phyloP scores from a whole-genome alignment of 495 filamentous ascomycete genomes.

The Aspergillus biplanus region DNA sequence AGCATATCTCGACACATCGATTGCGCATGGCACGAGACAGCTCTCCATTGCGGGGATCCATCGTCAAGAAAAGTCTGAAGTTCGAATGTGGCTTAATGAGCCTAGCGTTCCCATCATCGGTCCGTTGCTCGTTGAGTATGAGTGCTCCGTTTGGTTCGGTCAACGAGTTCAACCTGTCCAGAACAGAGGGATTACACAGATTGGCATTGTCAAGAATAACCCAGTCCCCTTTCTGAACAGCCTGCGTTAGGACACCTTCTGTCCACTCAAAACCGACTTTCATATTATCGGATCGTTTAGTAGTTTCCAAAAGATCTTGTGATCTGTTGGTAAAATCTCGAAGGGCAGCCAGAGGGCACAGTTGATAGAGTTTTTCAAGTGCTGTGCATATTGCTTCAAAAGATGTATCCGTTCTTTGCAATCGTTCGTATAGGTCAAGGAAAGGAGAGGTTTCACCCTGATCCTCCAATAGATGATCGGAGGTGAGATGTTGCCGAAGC shows the following conservation, averaged over 20 bases:
- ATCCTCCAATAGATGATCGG: slow-evolving; percentile 43
- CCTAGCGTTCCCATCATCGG: slow-evolving; percentile 77
- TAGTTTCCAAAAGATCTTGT: slow-evolving; percentile 44
- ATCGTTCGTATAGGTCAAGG: slow-evolving; percentile 40
- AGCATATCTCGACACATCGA: slow-evolving; percentile 85
- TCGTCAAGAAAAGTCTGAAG: slow-evolving; percentile 92
- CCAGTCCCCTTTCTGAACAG: slow-evolving; percentile 86
- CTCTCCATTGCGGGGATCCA: slow-evolving; percentile 92
- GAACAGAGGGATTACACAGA: slow-evolving; percentile 88
- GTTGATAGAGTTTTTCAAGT: slow-evolving; percentile 36
- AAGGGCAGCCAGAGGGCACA: slow-evolving; percentile 37
- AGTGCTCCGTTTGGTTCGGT: slow-evolving; percentile 88
- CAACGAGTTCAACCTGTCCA: slow-evolving; percentile 92
- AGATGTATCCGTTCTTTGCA: slow-evolving; percentile 36
- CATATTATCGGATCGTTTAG: slow-evolving; percentile 54
- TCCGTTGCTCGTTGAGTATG: slow-evolving; percentile 89
- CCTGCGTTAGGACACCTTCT: slow-evolving; percentile 86
- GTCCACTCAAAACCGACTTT: slow-evolving; percentile 92
- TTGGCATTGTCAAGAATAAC: slow-evolving; percentile 97
- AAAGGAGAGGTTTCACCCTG: slow-evolving; percentile 39
- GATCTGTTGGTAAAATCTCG: slow-evolving; percentile 37
- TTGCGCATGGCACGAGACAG: slow-evolving; percentile 97
- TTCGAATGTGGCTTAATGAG: slow-evolving; percentile 80
- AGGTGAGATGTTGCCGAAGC: slow-evolving; percentile 57
- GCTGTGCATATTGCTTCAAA: slow-evolving; percentile 39